These are phyloP conservation scores for Rhodotorula sp. DNA, from an alignment of 1,284 basidiomycete genomes.

Conservation along the genomic window DNA sequence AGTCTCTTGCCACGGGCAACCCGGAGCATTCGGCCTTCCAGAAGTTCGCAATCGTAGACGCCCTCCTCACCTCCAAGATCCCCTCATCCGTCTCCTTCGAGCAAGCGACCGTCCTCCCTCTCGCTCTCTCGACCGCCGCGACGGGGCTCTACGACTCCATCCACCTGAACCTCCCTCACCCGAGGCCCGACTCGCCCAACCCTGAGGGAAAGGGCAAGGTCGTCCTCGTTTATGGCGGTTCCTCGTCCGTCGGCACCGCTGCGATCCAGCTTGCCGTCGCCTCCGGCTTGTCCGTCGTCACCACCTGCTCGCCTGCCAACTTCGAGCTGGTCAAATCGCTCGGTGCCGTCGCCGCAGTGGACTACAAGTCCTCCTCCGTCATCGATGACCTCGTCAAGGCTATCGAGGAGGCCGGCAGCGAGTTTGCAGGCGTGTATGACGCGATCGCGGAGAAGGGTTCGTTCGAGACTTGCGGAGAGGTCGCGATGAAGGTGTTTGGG, in stretches of 20 bases:
- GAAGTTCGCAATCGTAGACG: conserved; percentile 21
- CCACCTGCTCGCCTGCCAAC: conserved; percentile 39
- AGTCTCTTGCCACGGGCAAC: conserved; percentile 11
- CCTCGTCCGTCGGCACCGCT: conserved; percentile 45
- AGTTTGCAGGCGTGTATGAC: conserved; percentile 34
- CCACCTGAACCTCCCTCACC: conserved; percentile 42
- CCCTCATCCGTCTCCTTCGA: conserved; percentile 20
- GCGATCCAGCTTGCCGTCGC: conserved; percentile 45
- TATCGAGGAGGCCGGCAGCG: conserved; percentile 8
- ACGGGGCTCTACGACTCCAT: conserved; percentile 37
- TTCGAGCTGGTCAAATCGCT: conserved; percentile 35
- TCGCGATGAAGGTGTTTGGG: conserved; percentile 19
- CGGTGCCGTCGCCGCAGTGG: conserved; percentile 35
- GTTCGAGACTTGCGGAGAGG: conserved; percentile 19
- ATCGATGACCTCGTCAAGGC: conserved; percentile 26
- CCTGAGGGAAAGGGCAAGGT: conserved; percentile 25
- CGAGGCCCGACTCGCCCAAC: conserved; percentile 17
- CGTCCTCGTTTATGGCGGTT: conserved; percentile 47
- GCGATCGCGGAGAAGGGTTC: conserved; percentile 29
- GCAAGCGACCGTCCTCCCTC: conserved; percentile 19
- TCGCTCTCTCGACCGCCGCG: conserved; percentile 23
- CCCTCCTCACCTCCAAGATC: conserved; percentile 4
- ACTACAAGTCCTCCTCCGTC: conserved; percentile 30
- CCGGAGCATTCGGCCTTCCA: conserved; percentile 34
- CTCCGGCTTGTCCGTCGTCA: conserved; percentile 32